phyloP scores from a whole-genome alignment of 805 yeast species.

The Saturnispora sanitii region DNA sequence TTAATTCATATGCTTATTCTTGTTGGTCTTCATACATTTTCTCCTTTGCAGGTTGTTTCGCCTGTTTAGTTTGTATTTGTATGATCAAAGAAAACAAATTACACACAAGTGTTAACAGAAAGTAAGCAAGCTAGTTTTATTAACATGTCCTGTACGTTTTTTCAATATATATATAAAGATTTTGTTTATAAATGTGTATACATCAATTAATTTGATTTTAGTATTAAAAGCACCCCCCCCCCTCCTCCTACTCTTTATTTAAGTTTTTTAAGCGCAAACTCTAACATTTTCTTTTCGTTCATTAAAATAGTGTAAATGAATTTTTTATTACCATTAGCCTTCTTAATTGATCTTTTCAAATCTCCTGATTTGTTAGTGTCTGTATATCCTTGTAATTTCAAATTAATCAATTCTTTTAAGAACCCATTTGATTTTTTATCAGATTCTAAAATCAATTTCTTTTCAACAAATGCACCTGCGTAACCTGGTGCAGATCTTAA shows the following conservation, averaged over 20 bases:
- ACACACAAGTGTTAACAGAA: slow-evolving; percentile 37
- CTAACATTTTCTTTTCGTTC: slow-evolving; percentile 14
- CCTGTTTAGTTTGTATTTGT: slow-evolving; percentile 33
- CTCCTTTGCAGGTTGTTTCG: slow-evolving; percentile 28
- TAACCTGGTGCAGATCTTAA: slow-evolving; percentile 9
- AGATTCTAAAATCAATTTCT: slow-evolving; percentile 5
- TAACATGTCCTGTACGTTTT: not conserved
- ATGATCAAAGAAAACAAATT: slow-evolving; percentile 50
- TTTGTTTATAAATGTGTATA: not conserved
- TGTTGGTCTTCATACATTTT: slow-evolving; percentile 47
- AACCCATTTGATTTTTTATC: slow-evolving; percentile 11
- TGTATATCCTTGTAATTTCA: slow-evolving; percentile 8
- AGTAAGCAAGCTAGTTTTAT: slow-evolving; percentile 17
- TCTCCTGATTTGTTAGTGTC: slow-evolving; percentile 9
- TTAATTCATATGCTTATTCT: slow-evolving; percentile 42
- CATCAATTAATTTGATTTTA: too few relatives aligned
- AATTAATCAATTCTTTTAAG: slow-evolving; percentile 14
- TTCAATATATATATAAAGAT: not conserved
- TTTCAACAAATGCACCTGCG: slow-evolving; percentile 9
- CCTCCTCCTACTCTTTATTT: too few relatives aligned
- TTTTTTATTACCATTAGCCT: slow-evolving; percentile 3
- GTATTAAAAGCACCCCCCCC: too few relatives aligned
- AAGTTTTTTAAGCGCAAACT: slow-evolving; percentile 12
- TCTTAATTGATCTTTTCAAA: slow-evolving; percentile 13
- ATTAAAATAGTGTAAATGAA: slow-evolving; percentile 7